phyloP scores from a whole-genome alignment of 164 flowering plant genomes.

The Santalum album region DNA sequence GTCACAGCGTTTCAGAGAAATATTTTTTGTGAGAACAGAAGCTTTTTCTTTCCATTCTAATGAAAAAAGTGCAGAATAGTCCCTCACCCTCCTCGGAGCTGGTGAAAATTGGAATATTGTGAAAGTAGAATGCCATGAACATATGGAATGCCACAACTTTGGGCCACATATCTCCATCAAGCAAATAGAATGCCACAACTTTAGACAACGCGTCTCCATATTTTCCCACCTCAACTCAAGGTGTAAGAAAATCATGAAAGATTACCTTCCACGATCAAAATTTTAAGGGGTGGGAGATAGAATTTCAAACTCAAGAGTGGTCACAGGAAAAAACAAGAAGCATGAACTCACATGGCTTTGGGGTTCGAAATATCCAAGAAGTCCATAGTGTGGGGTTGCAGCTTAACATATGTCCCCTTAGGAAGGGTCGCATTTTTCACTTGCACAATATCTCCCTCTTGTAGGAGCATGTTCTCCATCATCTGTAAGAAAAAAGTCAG shows the following conservation, averaged over 20 bases:
- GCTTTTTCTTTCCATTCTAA: background rate
- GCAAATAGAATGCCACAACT: no score
- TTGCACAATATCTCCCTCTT: constrained; percentile 80
- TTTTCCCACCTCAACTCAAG: no score
- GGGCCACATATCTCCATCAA: no score
- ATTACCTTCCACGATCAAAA: background rate
- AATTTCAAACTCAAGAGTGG: background rate
- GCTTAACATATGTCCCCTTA: constrained; percentile 87
- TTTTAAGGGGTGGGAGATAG: background rate
- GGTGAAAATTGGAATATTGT: background rate
- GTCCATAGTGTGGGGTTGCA: constrained; percentile 95
- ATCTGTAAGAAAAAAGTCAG: constrained; percentile 33
- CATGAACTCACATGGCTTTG: constrained; percentile 80
- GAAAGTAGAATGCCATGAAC: background rate
- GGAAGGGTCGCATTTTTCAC: constrained; percentile 89
- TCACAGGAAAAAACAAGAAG: background rate
- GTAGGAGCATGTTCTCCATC: constrained; percentile 93
- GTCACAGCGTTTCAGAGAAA: no score
- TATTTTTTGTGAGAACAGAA: no score
- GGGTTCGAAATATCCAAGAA: constrained; percentile 96
- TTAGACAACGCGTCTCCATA: no score
- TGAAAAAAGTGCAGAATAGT: background rate
- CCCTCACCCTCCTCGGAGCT: background rate
- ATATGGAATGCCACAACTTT: no score
- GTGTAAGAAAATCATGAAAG: no score